A percentile compares a stretch with the other conserved stretches of the same genome.
Conservation (phyloP, 768 basidiomycete species). For the Lepiota venenata region DNA sequence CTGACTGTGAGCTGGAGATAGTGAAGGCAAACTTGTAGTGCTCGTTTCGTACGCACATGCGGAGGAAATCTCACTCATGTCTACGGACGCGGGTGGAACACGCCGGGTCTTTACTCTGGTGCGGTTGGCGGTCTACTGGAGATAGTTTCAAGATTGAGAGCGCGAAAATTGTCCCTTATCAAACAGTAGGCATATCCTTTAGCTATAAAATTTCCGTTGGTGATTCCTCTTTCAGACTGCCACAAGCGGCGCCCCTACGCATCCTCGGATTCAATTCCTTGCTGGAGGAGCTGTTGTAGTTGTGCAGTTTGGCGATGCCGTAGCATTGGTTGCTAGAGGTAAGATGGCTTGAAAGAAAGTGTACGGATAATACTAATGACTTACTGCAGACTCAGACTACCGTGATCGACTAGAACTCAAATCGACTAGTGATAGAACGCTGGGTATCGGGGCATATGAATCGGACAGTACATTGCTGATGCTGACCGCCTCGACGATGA, state of each 20-base stretch:
- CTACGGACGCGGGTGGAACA: conserved; percentile 38
- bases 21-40: conserved; percentile 53
- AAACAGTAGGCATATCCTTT: conserved; percentile 50
- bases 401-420: conserved; percentile 72
- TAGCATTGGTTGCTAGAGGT: conserved; percentile 72
- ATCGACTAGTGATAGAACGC: conserved; percentile 59
- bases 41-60: conserved; percentile 65
- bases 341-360: not conserved
- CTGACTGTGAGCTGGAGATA: conserved; percentile 15
- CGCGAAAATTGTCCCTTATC: conserved; percentile 66
- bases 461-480: conserved; percentile 50
- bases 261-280: conserved; percentile 63
- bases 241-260: conserved; percentile 64
- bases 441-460: conserved; percentile 63
- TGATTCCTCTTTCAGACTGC: conserved; percentile 44
- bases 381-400: conserved; percentile 57
- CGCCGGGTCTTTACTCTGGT: conserved; percentile 65
- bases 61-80: conserved; percentile 24
- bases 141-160: conserved; percentile 43
- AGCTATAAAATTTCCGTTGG: not conserved
- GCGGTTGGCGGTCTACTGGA: conserved; percentile 38
- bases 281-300: conserved; percentile 55
- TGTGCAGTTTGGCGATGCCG: conserved; percentile 75
- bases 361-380: not conserved
- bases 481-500: conserved; percentile 66